Percentiles rank a stretch among this genome's conserved stretches.
Evolutionary conservation across 768 basidiomycete species (phyloP).

Genomic region (Psilocybe azurescens): DNA sequence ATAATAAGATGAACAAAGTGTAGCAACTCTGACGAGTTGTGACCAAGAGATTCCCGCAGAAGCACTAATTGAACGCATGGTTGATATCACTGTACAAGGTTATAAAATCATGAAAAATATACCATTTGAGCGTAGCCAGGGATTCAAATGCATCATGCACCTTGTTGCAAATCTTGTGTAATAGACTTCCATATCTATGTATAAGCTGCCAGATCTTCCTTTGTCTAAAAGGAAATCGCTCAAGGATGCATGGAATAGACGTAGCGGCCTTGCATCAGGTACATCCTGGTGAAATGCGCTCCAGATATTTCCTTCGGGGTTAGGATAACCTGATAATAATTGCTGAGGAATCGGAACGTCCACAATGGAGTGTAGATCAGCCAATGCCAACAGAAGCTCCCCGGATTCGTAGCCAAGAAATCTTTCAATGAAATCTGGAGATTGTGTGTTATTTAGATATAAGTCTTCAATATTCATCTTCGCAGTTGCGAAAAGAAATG

Average conservation of each 20-base stretch:
- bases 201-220: neutral
- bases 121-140: neutral
- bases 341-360: neutral
- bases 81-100: too few species aligned
- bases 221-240: conserved; percentile 10
- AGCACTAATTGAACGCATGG: too few species aligned
- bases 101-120: neutral
- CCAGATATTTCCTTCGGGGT: too few species aligned
- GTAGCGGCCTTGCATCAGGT: neutral
- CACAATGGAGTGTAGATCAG: conserved; percentile 5
- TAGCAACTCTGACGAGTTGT: too few species aligned
- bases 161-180: neutral
- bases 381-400: neutral
- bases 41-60: neutral
- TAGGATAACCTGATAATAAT: neutral
- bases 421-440: neutral
- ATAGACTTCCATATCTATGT: neutral
- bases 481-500: neutral
- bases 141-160: neutral
- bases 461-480: neutral
- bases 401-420: neutral
- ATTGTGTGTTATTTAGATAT: neutral
- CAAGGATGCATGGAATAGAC: conserved; percentile 6
- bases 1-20: too few species aligned
- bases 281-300: too few species aligned